A percentile compares a stretch with the other conserved stretches of the same genome.
phyloP scores from a whole-genome alignment of 2,329 filamentous ascomycete genomes.

The Penicillium sp. region DNA sequence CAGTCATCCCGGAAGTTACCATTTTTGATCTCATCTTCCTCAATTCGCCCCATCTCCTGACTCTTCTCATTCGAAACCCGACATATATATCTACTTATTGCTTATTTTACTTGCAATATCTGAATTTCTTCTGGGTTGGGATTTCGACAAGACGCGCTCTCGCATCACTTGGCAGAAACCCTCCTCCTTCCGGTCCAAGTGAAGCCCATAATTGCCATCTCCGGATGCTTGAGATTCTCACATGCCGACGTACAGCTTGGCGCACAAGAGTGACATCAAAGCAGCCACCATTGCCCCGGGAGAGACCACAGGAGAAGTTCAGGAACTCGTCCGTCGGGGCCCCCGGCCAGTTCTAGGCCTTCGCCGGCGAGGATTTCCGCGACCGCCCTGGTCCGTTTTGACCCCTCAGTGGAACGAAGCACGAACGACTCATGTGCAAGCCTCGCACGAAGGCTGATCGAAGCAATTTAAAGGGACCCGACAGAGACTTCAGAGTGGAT shows the following conservation, averaged over 20 bases:
- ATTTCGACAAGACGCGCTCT: no score
- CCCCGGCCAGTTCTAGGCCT: background rate
- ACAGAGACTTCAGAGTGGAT: background rate
- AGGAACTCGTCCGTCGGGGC: background rate
- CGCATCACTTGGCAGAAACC: no score
- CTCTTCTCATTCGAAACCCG: no score
- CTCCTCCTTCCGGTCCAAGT: no score
- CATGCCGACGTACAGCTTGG: background rate
- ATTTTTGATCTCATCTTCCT: no score
- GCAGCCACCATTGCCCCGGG: background rate
- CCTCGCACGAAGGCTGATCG: background rate
- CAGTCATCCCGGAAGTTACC: no score
- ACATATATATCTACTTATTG: no score
- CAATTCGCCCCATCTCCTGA: no score
- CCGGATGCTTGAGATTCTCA: background rate
- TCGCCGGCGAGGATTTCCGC: background rate
- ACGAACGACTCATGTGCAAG: background rate
- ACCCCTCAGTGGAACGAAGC: background rate
- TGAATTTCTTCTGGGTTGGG: no score
- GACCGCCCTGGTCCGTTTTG: background rate
- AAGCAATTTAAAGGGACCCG: background rate
- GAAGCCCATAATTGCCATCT: no score
- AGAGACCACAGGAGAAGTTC: background rate
- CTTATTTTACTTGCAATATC: no score
- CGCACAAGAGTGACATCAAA: background rate